Base-by-base conservation (phyloP, 1,284 basidiomycete species). In the Papiliotrema terrestris region DNA sequence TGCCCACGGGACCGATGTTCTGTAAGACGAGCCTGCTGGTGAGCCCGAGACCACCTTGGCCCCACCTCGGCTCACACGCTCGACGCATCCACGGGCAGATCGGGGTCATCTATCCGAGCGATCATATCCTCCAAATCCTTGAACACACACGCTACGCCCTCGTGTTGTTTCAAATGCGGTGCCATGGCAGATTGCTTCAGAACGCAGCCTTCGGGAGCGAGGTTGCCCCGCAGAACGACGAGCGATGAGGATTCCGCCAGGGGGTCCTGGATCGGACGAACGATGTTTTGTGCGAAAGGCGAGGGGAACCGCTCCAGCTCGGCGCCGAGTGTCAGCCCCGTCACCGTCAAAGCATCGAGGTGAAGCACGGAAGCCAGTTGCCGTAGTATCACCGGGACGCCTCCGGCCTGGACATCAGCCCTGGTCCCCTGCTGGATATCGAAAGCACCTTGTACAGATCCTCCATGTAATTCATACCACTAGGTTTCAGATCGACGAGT, bases 401-500 rank as follows among this genome's bases (percentile, higher is more conserved):
- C 79, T 15, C 79, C 79, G 8, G 75, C 77, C 62, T 65, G 14
- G 5, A 14, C 26, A n/a, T 43, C 17, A 41, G 37, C 19, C 14
- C 14, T 15, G n/a, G 15, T 20, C 46, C 36, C 41, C 13, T 13
- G n/a, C 3, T 11, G 2, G 3, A 8, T n/a, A 9, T 1, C 19
- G 1, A 17, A 35, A 52, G 25, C 26, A 62, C 63, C 26, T 71
- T 69, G 63, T 79, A 74, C 14, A 80, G 67, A 58, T 79, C 79
- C 55, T 78, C 77, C 74, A 79, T 77, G 55, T 78, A 75, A 56
- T 76, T 77, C 11, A 61, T 60, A 2, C 78, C 79, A 2, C 70
- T 72, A 0, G 79, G 79, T 62, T 80, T 79, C 42, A 80, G 65
- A 55, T 80, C 75, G 19, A 77, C 73, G 8, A 80, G 59, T 37